Evolutionary conservation across 2,329 filamentous ascomycete species (phyloP), one percentile per base, ranked within the genome.

Genomic region (Colletotrichum noveboracense): DNA sequence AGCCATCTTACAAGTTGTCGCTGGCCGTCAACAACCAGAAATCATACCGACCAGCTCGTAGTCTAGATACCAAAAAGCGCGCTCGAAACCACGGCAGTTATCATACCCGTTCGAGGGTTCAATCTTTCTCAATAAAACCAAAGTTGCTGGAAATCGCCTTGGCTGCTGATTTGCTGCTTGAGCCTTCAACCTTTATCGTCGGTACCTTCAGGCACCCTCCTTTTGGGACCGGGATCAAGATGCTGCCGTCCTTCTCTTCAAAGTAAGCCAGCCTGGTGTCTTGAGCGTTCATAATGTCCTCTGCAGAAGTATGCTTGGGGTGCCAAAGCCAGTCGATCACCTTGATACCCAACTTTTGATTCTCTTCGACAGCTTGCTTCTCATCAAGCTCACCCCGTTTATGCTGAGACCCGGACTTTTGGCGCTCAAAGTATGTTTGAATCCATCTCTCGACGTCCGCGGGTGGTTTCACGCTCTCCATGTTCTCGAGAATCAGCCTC

Each of bases 401-500:
- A 48, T 10, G 38, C 38, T 48, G 38, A n/a, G 3, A 48, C 38
- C 1, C 1, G 18, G 18, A 48, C 18, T 30, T 60, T 21, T 30
- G 43, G 28, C 55, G 52, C 34, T 9, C 24, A n/a, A 9, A 24
- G 32, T 16, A 12, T 21, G 48, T 48, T 38, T 48, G 24, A 3
- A 14, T 1, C 21, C 38, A 66, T 18, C 34, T 34, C 14, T 21
- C 14, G 9, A 70, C 24, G 18, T 34, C 18, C 13, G 36, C 48
- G 12, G 71, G 66, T 30, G 3, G 30, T 13, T 66, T 26, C n/a
- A 82, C 78, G 3, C 77, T 76, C 70, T 82, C 80, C 0, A 83
- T 77, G 14, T 84, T 81, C 28, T 84, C 81, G 7, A 90, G 76
- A 55, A 89, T 85, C 12, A 88, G 77, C 26, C 87, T 83, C 77